Evolutionary conservation across 192 early-diverging fungal species (phyloP).

Genomic region (Obelidium mucronatum): DNA sequence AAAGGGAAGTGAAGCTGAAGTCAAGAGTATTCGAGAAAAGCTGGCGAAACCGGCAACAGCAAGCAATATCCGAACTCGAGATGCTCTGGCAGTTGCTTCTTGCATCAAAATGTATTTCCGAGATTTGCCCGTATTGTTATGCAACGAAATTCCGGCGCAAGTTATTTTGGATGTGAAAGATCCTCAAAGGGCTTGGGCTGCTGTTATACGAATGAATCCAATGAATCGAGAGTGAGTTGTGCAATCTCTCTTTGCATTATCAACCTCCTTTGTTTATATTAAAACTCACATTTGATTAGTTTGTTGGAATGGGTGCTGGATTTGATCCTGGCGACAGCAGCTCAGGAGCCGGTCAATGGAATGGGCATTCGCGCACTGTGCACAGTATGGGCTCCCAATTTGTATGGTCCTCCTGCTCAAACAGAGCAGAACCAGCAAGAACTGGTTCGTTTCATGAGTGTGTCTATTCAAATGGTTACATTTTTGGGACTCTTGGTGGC

Average conservation of each 20-base stretch:
- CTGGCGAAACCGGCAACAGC: neutral
- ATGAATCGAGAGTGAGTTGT: slow-evolving; percentile 19
- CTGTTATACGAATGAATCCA: slow-evolving; percentile 6
- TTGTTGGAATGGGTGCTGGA: slow-evolving; percentile 40
- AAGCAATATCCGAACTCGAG: neutral
- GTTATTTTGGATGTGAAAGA: slow-evolving; percentile 11
- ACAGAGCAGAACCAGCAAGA: slow-evolving; percentile 1
- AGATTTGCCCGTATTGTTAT: slow-evolving; percentile 10
- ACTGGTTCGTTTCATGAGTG: slow-evolving; percentile 5
- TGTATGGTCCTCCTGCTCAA: slow-evolving; percentile 10
- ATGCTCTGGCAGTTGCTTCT: slow-evolving; percentile 2
- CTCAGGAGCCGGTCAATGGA: slow-evolving; percentile 22
- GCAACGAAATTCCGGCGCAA: slow-evolving; percentile 28
- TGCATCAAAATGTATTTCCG: slow-evolving; percentile 19
- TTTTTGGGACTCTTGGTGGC: slow-evolving; percentile 32
- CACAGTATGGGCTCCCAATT: slow-evolving; percentile 32
- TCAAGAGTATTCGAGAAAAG: slow-evolving; percentile 19
- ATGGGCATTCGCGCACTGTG: slow-evolving; percentile 25
- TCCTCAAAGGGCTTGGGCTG: neutral
- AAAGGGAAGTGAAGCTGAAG: slow-evolving; percentile 1
- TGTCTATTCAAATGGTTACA: slow-evolving; percentile 21
- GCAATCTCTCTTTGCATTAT: too few relatives aligned
- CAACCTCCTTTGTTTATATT: neutral
- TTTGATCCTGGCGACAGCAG: slow-evolving; percentile 17
- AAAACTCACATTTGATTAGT: neutral